Evolutionary conservation across 1,139 yeast species (phyloP).

Genomic region (Starmera stellimalicola): DNA sequence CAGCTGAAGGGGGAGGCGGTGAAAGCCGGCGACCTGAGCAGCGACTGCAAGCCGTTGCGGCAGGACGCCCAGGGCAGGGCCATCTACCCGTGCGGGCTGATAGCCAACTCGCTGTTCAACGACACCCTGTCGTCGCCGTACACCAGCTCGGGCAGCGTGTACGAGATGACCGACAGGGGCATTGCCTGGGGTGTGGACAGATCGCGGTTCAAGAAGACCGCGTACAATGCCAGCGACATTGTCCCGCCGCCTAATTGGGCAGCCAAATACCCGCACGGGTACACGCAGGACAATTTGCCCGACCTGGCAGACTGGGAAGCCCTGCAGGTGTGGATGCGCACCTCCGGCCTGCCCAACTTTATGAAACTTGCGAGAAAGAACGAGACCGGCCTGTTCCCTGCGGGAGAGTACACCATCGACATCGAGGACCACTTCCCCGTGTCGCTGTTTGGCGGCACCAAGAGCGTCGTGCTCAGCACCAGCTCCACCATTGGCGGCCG

Average conservation of each 20-base stretch:
- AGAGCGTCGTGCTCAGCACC: conserved; percentile 57
- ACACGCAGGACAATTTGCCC: conserved; percentile 55
- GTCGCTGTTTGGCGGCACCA: conserved; percentile 57
- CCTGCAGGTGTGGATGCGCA: conserved; percentile 77
- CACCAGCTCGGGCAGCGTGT: conserved; percentile 33
- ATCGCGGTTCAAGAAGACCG: conserved; percentile 48
- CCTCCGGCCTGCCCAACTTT: conserved; percentile 67
- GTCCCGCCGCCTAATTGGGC: conserved; percentile 79
- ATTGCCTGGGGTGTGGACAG: conserved; percentile 65
- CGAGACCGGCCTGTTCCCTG: conserved; percentile 34
- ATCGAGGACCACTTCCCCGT: conserved; percentile 66
- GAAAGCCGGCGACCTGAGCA: conserved; percentile 31
- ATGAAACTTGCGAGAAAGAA: conserved; percentile 58
- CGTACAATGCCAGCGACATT: conserved; percentile 45
- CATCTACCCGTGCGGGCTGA: conserved; percentile 70
- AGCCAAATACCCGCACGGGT: conserved; percentile 57
- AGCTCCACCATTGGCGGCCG: conserved; percentile 65
- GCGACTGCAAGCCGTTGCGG: conserved; percentile 53
- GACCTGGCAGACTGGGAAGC: conserved; percentile 47
- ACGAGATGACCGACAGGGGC: conserved; percentile 41
- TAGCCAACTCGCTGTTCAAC: conserved; percentile 68
- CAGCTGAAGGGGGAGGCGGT: conserved; percentile 62
- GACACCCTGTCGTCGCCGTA: conserved; percentile 51
- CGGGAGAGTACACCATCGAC: conserved; percentile 53
- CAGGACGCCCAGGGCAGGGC: conserved; percentile 40